Percentiles rank a stretch among this genome's conserved stretches.
Evolutionary conservation across 129 eudicot species (phyloP).

Genomic region (Smallanthus sonchifolius): DNA sequence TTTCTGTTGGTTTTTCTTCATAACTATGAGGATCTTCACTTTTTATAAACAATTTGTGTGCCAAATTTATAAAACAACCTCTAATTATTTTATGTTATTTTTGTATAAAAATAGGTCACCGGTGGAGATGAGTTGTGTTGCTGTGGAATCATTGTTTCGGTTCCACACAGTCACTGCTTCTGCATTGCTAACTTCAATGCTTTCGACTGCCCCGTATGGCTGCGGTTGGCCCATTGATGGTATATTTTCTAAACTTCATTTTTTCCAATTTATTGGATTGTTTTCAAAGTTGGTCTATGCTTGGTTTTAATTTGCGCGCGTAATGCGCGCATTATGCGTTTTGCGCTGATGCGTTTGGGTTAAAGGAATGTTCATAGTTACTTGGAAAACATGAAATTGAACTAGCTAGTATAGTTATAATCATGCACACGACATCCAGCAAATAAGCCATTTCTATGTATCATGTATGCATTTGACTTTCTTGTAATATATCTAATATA

Average conservation of each 20-base stretch:
- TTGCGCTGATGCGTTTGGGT: too few relatives aligned
- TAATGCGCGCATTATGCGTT: too few relatives aligned
- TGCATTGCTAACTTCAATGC: constrained; percentile 85
- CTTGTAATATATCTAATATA: not conserved
- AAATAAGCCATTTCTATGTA: not conserved
- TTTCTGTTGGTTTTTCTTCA: not conserved
- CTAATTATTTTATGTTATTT: not conserved
- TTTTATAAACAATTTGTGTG: not conserved
- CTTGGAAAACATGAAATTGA: not conserved
- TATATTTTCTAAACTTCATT: constrained; percentile 10
- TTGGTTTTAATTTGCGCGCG: too few relatives aligned
- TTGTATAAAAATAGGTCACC: constrained; percentile 51
- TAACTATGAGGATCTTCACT: not conserved
- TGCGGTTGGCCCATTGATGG: constrained; percentile 78
- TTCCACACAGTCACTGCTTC: constrained; percentile 82
- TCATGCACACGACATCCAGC: not conserved
- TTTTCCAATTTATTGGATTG: not conserved
- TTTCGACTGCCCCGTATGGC: constrained; percentile 52
- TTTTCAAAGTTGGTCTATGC: too few relatives aligned
- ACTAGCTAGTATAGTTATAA: not conserved
- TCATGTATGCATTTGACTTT: not conserved
- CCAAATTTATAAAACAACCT: not conserved
- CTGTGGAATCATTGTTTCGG: constrained; percentile 56
- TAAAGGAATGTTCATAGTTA: not conserved
- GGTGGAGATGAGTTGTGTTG: constrained; percentile 58